A percentile compares a stretch with the other conserved stretches of the same genome.
Evolutionary conservation across 257 asterid species (phyloP).

Genomic region (Solanum paucissectum): DNA sequence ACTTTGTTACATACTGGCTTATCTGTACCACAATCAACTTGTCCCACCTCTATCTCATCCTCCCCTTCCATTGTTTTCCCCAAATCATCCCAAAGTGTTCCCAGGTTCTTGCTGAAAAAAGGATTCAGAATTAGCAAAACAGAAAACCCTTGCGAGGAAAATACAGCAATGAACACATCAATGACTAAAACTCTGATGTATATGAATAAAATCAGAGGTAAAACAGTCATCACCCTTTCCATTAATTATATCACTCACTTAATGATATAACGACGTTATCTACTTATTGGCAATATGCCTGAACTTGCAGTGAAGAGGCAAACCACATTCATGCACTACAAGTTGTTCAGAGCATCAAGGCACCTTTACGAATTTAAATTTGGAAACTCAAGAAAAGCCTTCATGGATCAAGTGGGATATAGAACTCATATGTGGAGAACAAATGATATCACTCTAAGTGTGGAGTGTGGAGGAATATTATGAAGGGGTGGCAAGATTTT

Average conservation of each 20-base stretch:
- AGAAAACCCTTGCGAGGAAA: not conserved
- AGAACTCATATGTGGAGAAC: not conserved
- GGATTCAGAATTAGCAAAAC: not conserved
- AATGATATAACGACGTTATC: not conserved
- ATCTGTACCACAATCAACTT: conserved; percentile 77
- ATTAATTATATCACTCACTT: not conserved
- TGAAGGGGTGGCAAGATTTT: not conserved
- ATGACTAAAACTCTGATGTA: not conserved
- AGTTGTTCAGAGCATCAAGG: not conserved
- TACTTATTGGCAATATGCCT: not conserved
- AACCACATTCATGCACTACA: not conserved
- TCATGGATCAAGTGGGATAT: not conserved
- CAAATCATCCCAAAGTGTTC: conserved; percentile 92
- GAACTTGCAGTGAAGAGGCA: not conserved
- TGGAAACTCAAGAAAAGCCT: not conserved
- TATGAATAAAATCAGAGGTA: not conserved
- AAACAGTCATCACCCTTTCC: not conserved
- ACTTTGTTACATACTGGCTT: conserved; percentile 75
- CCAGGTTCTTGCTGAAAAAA: conserved; percentile 68
- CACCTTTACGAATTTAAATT: not conserved
- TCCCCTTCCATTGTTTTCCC: conserved; percentile 94
- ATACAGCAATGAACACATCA: not conserved
- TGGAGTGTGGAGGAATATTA: not conserved
- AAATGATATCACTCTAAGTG: not conserved
- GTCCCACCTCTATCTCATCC: conserved; percentile 94